These are phyloP conservation scores for Verruconis gallopava DNA, from an alignment of 2,329 filamentous ascomycete species.

Conservation along the genomic window DNA sequence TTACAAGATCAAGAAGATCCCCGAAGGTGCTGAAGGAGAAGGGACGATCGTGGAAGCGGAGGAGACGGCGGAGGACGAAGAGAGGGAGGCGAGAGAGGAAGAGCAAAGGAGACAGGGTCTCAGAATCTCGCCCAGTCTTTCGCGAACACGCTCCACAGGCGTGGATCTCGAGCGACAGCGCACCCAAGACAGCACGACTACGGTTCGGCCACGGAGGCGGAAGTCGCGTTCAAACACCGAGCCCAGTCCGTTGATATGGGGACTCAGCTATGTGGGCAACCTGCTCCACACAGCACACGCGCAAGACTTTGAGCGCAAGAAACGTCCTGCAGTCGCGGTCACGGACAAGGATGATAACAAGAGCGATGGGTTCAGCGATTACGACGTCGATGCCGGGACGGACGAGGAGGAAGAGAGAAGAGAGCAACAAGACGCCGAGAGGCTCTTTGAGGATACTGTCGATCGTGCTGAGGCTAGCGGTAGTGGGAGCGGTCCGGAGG, in stretches of 20 bases:
- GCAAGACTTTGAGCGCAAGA: conserved; percentile 81
- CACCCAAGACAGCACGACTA: conserved; percentile 9
- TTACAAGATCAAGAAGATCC: conserved; percentile 43
- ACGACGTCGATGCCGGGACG: conserved; percentile 4
- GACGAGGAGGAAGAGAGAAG: conserved; percentile 13
- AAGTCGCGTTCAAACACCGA: conserved; percentile 2
- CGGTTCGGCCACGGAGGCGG: conserved; percentile 16
- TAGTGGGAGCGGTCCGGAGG: not conserved
- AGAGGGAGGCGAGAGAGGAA: conserved; percentile 1
- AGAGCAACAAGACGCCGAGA: conserved; percentile 10
- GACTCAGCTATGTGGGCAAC: conserved; percentile 43
- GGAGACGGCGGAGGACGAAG: not conserved
- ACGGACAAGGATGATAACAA: conserved; percentile 22
- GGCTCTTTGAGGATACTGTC: not conserved
- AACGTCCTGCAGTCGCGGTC: conserved; percentile 26
- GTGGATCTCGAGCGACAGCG: not conserved
- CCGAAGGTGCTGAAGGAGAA: conserved; percentile 3
- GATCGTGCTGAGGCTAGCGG: not conserved
- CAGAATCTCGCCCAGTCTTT: not conserved
- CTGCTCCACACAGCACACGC: conserved; percentile 76
- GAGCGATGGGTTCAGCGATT: conserved; percentile 5
- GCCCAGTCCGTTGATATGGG: conserved; percentile 23
- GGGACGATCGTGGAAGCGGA: not conserved
- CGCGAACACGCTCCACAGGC: conserved; percentile 2
- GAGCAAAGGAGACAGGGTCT: conserved; percentile 4